Evolutionary conservation across 1,284 basidiomycete species (phyloP), one percentile per base, ranked within the genome.

Genomic region (Earliella scabrosa): DNA sequence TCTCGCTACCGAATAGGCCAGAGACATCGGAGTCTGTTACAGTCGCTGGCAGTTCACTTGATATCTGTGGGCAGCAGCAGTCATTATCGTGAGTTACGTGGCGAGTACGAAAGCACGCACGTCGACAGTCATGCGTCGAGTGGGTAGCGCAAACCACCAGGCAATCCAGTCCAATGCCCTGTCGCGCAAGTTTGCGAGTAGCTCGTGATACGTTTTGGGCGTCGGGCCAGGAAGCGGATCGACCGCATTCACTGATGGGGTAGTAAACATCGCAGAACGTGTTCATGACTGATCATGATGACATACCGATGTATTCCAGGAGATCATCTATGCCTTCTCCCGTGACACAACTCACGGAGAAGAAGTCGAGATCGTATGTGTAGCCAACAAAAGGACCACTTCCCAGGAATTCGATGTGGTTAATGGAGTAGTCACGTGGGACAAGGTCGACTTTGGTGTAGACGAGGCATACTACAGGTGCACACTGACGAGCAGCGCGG

Each of bases 381-480:
- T 32, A 43, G 0, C 26, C 21, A 8, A 54, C 11, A 31, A 31
- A 5, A 3, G 40, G 24, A 7, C 27, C 27, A 21, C 14, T 20
- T 16, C 14, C 8, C 24, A 49, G 47, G 16, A 45, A 45, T 7
- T 26, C 20, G 23, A 45, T n/a, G 3, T 39, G 48, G 24, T 14
- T 14, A 8, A 29, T 14, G 4, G 44, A 55, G 10, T 31, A 34
- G 38, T 55, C 43, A 18, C 29, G 8, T 4, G 48, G 43, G 29
- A 55, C 21, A 20, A 50, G 24, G 44, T 55, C 54, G 20, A 24
- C 26, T 13, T 47, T 56, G 14, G 54, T 56, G 45, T 43, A 41
- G 1, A 56, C 20, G 24, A 52, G 2, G 20, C 23, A 47, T 10
- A n/a, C 36, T 13, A 14, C 31, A 18, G 11, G 4, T 11, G 54